phyloP scores from a whole-genome alignment of 2,329 filamentous ascomycete genomes.

The Fusarium sp. region DNA sequence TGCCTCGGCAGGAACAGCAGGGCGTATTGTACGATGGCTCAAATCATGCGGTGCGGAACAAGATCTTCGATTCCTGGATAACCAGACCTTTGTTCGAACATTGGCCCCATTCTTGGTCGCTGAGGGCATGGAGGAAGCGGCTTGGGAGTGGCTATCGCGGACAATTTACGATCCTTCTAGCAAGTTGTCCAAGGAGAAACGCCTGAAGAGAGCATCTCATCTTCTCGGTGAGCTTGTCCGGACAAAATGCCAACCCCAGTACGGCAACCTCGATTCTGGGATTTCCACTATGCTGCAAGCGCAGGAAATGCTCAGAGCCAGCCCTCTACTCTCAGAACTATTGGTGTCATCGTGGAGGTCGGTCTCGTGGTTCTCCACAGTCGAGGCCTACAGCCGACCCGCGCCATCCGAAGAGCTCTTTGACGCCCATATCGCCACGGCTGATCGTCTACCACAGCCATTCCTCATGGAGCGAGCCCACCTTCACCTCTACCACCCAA shows the following conservation, averaged over 20 bases:
- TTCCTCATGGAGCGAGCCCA: slow-evolving; percentile 64
- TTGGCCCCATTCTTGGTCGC: slow-evolving; percentile 65
- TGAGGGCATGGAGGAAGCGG: slow-evolving; percentile 63
- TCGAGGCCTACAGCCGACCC: slow-evolving; percentile 59
- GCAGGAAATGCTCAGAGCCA: slow-evolving; percentile 55
- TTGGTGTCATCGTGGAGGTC: slow-evolving; percentile 59
- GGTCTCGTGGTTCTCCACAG: slow-evolving; percentile 66
- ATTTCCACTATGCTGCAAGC: slow-evolving; percentile 63
- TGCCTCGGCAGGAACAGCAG: slow-evolving; percentile 58
- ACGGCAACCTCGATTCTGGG: slow-evolving; percentile 61
- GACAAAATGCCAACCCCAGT: slow-evolving; percentile 54
- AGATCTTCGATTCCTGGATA: slow-evolving; percentile 59
- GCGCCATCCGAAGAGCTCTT: slow-evolving; percentile 63
- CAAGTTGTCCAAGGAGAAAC: slow-evolving; percentile 35
- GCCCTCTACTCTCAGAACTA: slow-evolving; percentile 50
- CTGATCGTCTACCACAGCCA: slow-evolving; percentile 53
- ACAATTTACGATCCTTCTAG: slow-evolving; percentile 49
- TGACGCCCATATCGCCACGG: slow-evolving; percentile 64
- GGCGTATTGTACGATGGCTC: slow-evolving; percentile 66
- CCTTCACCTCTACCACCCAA: slow-evolving; percentile 67
- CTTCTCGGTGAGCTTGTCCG: slow-evolving; percentile 58
- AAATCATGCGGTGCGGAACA: slow-evolving; percentile 62
- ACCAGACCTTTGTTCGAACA: slow-evolving; percentile 52
- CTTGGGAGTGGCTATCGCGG: slow-evolving; percentile 65
- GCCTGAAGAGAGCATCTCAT: slow-evolving; percentile 46